These are phyloP conservation scores for Caulochytrium protostelioides DNA, from an alignment of 371 early-diverging fungal species.

Conservation along the genomic window DNA sequence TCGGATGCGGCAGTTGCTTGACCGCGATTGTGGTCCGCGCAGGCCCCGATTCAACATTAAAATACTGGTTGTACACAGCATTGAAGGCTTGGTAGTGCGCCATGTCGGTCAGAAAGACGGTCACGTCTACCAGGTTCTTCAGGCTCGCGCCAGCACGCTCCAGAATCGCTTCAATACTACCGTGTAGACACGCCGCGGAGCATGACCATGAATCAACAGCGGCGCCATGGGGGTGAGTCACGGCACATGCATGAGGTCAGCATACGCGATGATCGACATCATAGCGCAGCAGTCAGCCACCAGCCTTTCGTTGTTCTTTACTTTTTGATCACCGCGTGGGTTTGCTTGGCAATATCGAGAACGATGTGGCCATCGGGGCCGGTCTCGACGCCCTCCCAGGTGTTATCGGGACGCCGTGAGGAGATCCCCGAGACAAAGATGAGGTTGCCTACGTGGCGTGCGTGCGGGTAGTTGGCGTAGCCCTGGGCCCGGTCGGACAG, in stretches of 20 bases:
- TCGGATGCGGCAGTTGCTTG: constrained; percentile 17
- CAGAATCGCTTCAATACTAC: constrained; percentile 35
- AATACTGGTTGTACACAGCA: constrained; percentile 13
- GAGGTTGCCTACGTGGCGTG: constrained; percentile 24
- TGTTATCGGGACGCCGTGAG: constrained; percentile 32
- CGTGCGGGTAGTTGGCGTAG: constrained; percentile 43
- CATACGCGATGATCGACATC: too few relatives aligned
- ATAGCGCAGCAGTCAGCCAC: too few relatives aligned
- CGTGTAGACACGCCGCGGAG: too few relatives aligned
- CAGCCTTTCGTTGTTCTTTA: too few relatives aligned
- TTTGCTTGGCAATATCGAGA: constrained; percentile 34
- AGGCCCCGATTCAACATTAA: constrained; percentile 14
- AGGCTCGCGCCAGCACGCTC: constrained; percentile 20
- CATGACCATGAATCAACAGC: too few relatives aligned
- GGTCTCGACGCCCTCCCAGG: constrained; percentile 28
- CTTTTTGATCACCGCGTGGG: constrained; percentile 40
- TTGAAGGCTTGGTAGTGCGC: constrained; percentile 37
- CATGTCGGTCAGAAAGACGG: constrained; percentile 45
- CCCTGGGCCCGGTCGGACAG: constrained; percentile 31
- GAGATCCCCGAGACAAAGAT: constrained; percentile 42
- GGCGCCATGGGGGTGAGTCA: too few relatives aligned
- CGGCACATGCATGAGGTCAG: too few relatives aligned
- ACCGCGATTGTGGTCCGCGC: constrained; percentile 19
- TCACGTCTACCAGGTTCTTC: constrained; percentile 35
- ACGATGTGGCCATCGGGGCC: constrained; percentile 23